These are phyloP conservation scores for Lactuca saligna DNA, from an alignment of 129 eudicot genomes.

Conservation along the genomic window DNA sequence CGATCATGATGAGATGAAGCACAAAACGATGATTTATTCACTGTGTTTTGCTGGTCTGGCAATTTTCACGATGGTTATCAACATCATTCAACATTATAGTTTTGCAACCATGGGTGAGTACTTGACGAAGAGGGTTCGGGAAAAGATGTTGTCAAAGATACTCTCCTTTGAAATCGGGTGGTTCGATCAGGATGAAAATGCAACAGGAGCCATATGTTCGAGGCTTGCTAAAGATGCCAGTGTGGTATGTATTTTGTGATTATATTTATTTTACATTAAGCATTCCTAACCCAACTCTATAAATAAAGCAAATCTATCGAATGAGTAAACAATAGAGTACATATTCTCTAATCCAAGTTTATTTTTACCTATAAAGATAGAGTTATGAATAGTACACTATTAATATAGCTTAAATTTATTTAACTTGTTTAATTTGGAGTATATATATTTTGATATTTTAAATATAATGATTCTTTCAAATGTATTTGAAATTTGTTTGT, in stretches of 20 bases:
- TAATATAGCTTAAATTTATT: too few species aligned
- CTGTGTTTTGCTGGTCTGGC: slow-evolving; percentile 59
- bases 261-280: not conserved
- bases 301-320: too few species aligned
- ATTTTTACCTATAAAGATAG: too few species aligned
- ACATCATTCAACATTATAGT: slow-evolving; percentile 60
- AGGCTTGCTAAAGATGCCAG: slow-evolving; percentile 82
- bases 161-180: slow-evolving; percentile 84
- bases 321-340: too few species aligned
- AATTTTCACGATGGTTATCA: slow-evolving; percentile 44
- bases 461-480: too few species aligned
- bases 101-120: slow-evolving; percentile 86
- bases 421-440: too few species aligned
- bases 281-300: too few species aligned
- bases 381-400: too few species aligned
- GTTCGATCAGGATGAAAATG: slow-evolving; percentile 72
- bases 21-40: slow-evolving; percentile 54
- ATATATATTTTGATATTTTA: too few species aligned
- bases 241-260: slow-evolving; percentile 46
- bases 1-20: slow-evolving; percentile 59
- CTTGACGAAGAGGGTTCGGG: slow-evolving; percentile 74
- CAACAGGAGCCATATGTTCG: slow-evolving; percentile 77
- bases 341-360: too few species aligned
- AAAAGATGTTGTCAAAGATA: slow-evolving; percentile 71
- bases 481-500: too few species aligned